Percentiles rank a stretch among this genome's conserved stretches.
These are phyloP conservation scores for Condylostoma magnum DNA, from an alignment of 169 alveolate genomes.

Conservation along the genomic window DNA sequence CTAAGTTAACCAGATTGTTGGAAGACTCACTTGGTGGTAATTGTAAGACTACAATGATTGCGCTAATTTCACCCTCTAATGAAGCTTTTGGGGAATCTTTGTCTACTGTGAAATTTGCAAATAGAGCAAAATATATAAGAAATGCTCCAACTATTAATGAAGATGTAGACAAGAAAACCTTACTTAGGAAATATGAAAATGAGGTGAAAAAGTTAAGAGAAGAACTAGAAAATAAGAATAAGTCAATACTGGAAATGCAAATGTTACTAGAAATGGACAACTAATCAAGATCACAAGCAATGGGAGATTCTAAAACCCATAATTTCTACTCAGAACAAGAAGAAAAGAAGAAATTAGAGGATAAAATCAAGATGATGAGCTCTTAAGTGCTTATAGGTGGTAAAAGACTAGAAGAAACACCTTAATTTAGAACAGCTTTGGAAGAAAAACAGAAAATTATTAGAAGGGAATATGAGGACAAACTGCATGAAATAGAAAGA, in stretches of 20 bases:
- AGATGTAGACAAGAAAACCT: constrained; percentile 78
- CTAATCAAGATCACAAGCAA: constrained; percentile 77
- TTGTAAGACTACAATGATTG: constrained; percentile 84
- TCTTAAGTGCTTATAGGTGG: constrained; percentile 81
- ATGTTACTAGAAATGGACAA: constrained; percentile 71
- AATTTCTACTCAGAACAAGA: constrained; percentile 77
- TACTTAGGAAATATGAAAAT: constrained; percentile 77
- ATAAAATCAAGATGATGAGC: constrained; percentile 71
- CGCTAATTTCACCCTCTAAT: constrained; percentile 76
- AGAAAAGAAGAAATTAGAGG: constrained; percentile 78
- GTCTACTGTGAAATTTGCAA: constrained; percentile 86
- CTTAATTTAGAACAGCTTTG: constrained; percentile 77
- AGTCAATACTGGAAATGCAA: constrained; percentile 42
- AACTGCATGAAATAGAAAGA: constrained; percentile 76
- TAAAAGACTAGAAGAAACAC: constrained; percentile 75
- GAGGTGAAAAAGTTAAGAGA: constrained; percentile 74
- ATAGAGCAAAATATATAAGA: constrained; percentile 88
- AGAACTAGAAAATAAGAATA: constrained; percentile 62
- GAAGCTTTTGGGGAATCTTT: constrained; percentile 88
- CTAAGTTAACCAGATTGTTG: constrained; percentile 59
- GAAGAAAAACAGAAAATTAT: constrained; percentile 72
- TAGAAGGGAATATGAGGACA: constrained; percentile 66
- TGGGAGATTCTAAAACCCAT: constrained; percentile 73
- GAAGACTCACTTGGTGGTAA: constrained; percentile 81
- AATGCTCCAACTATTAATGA: constrained; percentile 73